phyloP scores from a whole-genome alignment of 1,284 basidiomycete genomes.

The Lignosus rhinocerotis region DNA sequence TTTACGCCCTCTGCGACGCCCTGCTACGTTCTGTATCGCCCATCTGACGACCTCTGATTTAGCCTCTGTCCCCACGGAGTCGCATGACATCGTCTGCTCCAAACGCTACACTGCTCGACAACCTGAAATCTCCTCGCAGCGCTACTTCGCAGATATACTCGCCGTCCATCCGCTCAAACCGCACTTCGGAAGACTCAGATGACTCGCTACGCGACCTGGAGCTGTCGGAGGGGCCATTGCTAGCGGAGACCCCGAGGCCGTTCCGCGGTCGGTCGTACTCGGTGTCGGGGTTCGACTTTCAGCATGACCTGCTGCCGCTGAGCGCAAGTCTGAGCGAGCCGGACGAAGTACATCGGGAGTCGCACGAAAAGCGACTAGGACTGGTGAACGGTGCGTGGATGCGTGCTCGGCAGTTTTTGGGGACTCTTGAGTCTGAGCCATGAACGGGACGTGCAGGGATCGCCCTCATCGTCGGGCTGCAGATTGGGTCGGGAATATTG shows the following conservation, averaged over 20 bases:
- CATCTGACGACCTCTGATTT: not conserved
- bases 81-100: constrained; percentile 34
- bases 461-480: constrained; percentile 79
- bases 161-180: constrained; percentile 45
- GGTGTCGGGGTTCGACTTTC: constrained; percentile 77
- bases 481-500: constrained; percentile 96
- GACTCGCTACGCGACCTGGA: constrained; percentile 79
- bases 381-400: constrained; percentile 66
- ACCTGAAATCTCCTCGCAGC: constrained; percentile 35
- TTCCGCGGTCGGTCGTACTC: constrained; percentile 62
- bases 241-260: constrained; percentile 32
- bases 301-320: constrained; percentile 75
- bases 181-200: constrained; percentile 64
- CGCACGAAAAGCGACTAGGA: constrained; percentile 72
- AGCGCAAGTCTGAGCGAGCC: constrained; percentile 73
- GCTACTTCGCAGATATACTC: constrained; percentile 31
- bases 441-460: constrained; percentile 54
- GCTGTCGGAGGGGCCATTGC: constrained; percentile 60
- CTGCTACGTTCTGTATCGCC: not conserved
- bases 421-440: not conserved
- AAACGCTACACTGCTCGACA: constrained; percentile 36
- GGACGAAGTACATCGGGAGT: constrained; percentile 46
- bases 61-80: not conserved
- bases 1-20: constrained; percentile 1
- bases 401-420: not conserved